Evolutionary conservation across 257 asterid species (phyloP).

Genomic region (Capsicum rhomboideum): DNA sequence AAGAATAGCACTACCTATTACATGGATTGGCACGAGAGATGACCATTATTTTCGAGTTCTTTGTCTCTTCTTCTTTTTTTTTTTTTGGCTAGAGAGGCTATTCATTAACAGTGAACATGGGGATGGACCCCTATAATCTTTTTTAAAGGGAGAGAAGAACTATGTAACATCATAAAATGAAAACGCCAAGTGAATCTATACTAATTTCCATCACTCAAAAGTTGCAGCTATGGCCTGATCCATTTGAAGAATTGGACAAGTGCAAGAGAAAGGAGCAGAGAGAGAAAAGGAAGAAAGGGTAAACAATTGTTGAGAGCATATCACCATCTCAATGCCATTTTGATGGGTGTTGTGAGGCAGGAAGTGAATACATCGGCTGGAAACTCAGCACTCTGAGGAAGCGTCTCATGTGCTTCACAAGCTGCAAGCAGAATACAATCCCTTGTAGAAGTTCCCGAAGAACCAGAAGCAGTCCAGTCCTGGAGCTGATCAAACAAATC

Average conservation of each 20-base stretch:
- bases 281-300: neutral
- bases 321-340: constrained; percentile 98
- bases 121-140: neutral
- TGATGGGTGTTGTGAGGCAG: constrained; percentile 93
- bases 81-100: neutral
- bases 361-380: constrained; percentile 98
- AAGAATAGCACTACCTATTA: neutral
- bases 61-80: neutral
- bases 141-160: neutral
- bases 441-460: constrained; percentile 37
- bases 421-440: constrained; percentile 93
- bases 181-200: neutral
- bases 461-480: constrained; percentile 58
- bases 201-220: neutral
- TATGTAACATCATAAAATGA: neutral
- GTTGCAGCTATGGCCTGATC: neutral
- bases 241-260: neutral
- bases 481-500: constrained; percentile 50
- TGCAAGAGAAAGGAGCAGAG: neutral
- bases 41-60: neutral
- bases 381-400: constrained; percentile 94
- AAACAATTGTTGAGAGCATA: neutral
- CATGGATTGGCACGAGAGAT: neutral
- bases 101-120: neutral
- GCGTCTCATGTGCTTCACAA: constrained; percentile 76